A percentile compares a stretch with the other conserved stretches of the same genome.
These are phyloP conservation scores for Tricharina praecox DNA, from an alignment of 495 filamentous ascomycete genomes.

Conservation along the genomic window DNA sequence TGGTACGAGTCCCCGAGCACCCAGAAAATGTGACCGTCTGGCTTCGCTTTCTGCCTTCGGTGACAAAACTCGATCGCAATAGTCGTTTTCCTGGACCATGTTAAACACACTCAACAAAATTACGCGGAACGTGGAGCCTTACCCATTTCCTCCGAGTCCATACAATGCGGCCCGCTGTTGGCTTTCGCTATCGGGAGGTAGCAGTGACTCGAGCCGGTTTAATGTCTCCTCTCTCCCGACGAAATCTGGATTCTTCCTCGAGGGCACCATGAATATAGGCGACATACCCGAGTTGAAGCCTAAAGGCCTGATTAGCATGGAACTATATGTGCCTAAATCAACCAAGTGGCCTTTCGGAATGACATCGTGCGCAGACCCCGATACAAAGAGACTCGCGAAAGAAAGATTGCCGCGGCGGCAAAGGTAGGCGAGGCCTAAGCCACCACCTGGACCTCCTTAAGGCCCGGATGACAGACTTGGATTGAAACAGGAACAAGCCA, in stretches of 20 bases:
- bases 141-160: conserved; percentile 10
- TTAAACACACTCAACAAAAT: not conserved
- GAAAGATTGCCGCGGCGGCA: too few relatives aligned
- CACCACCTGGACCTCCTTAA: too few relatives aligned
- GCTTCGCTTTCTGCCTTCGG: not conserved
- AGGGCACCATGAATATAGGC: conserved; percentile 9
- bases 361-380: too few relatives aligned
- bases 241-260: conserved; percentile 4
- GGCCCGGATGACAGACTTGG: too few relatives aligned
- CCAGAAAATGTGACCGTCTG: not conserved
- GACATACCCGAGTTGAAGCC: too few relatives aligned
- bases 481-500: too few relatives aligned
- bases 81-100: conserved; percentile 3
- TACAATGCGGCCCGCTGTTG: conserved; percentile 9
- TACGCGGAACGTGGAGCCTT: not conserved
- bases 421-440: too few relatives aligned
- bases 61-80: conserved; percentile 5
- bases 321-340: too few relatives aligned
- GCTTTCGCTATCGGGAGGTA: not conserved
- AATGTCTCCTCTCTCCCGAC: conserved; percentile 5
- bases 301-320: too few relatives aligned
- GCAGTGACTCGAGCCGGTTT: not conserved
- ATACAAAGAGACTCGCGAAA: too few relatives aligned
- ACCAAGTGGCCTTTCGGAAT: too few relatives aligned
- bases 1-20: conserved; percentile 1